phyloP scores from a whole-genome alignment of 2,329 filamentous ascomycete species.

The Fusarium algeriense region DNA sequence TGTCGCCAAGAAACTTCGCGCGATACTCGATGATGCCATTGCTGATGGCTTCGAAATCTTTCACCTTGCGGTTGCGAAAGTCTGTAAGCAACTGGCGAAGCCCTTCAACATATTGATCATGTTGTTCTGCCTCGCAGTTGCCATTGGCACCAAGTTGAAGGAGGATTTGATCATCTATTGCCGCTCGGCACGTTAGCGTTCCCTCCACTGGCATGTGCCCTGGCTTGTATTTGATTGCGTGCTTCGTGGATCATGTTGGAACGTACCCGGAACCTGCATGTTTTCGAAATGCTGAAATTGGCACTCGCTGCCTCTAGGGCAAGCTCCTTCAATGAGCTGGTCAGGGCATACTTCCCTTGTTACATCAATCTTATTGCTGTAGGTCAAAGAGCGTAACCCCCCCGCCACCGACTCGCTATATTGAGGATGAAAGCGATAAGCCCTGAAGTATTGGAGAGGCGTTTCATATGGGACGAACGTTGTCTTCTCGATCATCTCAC shows the following conservation, averaged over 20 bases:
- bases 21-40: conserved; percentile 76
- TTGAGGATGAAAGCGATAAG: conserved; percentile 88
- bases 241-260: conserved; percentile 28
- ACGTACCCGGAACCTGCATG: conserved; percentile 56
- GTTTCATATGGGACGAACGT: conserved; percentile 78
- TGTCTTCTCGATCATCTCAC: conserved; percentile 22
- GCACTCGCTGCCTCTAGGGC: conserved; percentile 78
- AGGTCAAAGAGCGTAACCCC: conserved; percentile 90
- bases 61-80: conserved; percentile 69
- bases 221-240: conserved; percentile 33
- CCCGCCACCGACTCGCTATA: conserved; percentile 77
- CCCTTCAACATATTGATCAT: conserved; percentile 71
- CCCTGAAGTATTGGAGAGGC: conserved; percentile 83
- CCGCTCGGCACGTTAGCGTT: conserved; percentile 61
- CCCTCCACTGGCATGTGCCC: conserved; percentile 50
- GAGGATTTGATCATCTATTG: conserved; percentile 78
- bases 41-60: conserved; percentile 76
- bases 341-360: conserved; percentile 80
- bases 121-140: conserved; percentile 71
- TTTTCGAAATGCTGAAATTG: conserved; percentile 79
- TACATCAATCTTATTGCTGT: conserved; percentile 89
- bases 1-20: conserved; percentile 72
- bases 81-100: conserved; percentile 71
- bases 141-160: conserved; percentile 77
- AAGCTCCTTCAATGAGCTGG: conserved; percentile 77